Evolutionary conservation across 345 rosid species (phyloP), one percentile per base, ranked within the genome.

Genomic region (Bretschneidera sinensis): DNA sequence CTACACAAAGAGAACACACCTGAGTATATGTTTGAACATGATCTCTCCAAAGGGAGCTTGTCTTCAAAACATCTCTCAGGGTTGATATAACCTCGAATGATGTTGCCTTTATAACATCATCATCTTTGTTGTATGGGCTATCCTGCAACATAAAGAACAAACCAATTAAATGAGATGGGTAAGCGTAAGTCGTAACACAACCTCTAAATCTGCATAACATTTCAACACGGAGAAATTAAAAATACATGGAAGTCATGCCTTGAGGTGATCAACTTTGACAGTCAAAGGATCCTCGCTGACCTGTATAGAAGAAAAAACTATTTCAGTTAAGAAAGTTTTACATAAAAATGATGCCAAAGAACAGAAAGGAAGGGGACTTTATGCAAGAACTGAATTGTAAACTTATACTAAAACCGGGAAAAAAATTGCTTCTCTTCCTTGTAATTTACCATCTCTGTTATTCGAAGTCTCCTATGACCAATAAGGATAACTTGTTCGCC

Each of bases 1-100:
- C n/a, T n/a, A n/a, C n/a, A n/a, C 6, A 39, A 39, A 39, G 15
- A 5, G 45, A 5, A 39, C 45, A 5, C 4, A 81, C 99, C 90
- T 86, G 95, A 64, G 83, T 84, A 64, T 92, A 92, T 55, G 96
- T 86, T 63, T 87, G 96, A 67, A 88, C 96, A 64, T 90, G 99
- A 81, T 94, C 97, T 72, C 97, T 83, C 97, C 96, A 94, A 31
- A 90, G 83, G 28, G 94, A 83, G 75, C 92, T 94, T 62, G 85
- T 83, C 75, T 81, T 94, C 57, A 94, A 61, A 70, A 94, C 97
- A 68, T 94, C 97, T 74, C 96, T 79, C 21, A 94, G 78, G 63
- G 96, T 94, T 63, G 97, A 82, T 80, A 94, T 88, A 76, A 94
- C 96, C 82, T 94, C 97, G 64, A 88, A 94, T 21, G 96, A 84